A percentile compares a stretch with the other conserved stretches of the same genome.
Evolutionary conservation across 1,139 yeast species (phyloP).

Genomic region (Taiozyma sp.): DNA sequence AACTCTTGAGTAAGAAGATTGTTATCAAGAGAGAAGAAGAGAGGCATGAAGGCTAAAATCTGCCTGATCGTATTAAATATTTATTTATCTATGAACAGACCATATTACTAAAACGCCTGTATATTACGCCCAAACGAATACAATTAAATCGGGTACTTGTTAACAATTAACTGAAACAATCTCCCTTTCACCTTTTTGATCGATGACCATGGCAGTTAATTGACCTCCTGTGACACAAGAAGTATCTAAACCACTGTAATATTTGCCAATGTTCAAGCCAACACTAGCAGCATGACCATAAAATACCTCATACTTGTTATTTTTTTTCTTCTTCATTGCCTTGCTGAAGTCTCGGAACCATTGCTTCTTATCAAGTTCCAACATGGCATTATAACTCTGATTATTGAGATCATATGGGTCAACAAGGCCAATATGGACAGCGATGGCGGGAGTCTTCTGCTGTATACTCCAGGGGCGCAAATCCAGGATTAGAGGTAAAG

Average conservation of each 20-base stretch:
- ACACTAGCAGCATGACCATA: slow-evolving; percentile 89
- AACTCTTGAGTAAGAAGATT: slow-evolving; percentile 52
- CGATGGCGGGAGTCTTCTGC: slow-evolving; percentile 44
- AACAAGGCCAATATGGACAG: slow-evolving; percentile 77
- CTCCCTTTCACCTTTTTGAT: background rate
- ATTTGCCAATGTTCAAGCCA: slow-evolving; percentile 64
- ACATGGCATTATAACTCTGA: slow-evolving; percentile 50
- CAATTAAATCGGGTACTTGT: slow-evolving; percentile 11
- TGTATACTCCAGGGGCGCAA: slow-evolving; percentile 56
- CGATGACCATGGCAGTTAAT: slow-evolving; percentile 51
- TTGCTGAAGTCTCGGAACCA: slow-evolving; percentile 62
- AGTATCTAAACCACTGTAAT: slow-evolving; percentile 75
- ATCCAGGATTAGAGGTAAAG: slow-evolving; percentile 59
- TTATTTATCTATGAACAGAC: too few species aligned
- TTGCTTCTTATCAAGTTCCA: slow-evolving; percentile 30
- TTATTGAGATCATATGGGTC: slow-evolving; percentile 50
- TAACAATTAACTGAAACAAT: slow-evolving; percentile 31
- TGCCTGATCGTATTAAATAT: too few species aligned
- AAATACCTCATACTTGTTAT: slow-evolving; percentile 46
- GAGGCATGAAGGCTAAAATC: slow-evolving; percentile 13
- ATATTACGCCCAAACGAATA: background rate
- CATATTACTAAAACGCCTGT: too few species aligned
- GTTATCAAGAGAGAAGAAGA: slow-evolving; percentile 58
- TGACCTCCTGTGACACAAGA: slow-evolving; percentile 77
- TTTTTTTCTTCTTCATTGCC: slow-evolving; percentile 33